phyloP scores from a whole-genome alignment of 805 yeast species.

The Yamadazyma ubonensis region DNA sequence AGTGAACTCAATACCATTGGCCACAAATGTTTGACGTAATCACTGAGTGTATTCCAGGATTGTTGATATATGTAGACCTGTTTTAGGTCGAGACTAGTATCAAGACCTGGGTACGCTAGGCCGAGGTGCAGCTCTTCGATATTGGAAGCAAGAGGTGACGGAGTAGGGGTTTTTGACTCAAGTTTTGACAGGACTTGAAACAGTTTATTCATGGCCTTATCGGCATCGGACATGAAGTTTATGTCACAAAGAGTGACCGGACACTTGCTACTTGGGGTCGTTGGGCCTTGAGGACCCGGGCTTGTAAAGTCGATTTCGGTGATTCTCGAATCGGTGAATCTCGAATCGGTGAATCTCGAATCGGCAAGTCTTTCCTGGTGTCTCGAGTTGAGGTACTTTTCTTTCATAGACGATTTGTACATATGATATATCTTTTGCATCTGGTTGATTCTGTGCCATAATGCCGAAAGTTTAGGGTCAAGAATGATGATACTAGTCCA shows the following conservation, averaged over 20 bases:
- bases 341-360: slow-evolving; percentile 15
- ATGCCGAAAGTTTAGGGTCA: slow-evolving; percentile 39
- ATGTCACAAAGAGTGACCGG: slow-evolving; percentile 44
- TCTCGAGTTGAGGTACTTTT: slow-evolving; percentile 8
- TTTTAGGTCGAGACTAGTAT: not conserved
- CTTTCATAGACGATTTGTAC: slow-evolving; percentile 27
- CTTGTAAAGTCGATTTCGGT: slow-evolving; percentile 29
- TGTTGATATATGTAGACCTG: not conserved
- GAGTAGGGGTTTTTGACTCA: not conserved
- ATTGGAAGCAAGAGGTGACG: too few species aligned
- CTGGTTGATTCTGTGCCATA: slow-evolving; percentile 42
- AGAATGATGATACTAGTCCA: slow-evolving; percentile 40
- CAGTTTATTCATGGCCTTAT: not conserved
- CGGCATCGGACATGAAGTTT: slow-evolving; percentile 30
- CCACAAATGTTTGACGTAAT: slow-evolving; percentile 28
- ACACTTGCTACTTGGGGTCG: slow-evolving; percentile 20
- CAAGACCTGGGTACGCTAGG: not conserved
- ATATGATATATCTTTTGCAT: slow-evolving; percentile 40
- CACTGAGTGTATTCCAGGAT: not conserved
- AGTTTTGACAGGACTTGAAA: not conserved
- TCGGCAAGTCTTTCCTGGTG: slow-evolving; percentile 13
- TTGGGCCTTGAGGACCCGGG: slow-evolving; percentile 9
- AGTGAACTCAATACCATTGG: slow-evolving; percentile 19
- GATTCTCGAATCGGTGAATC: slow-evolving; percentile 17
- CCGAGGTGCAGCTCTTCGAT: too few species aligned